phyloP scores from a whole-genome alignment of 1,139 yeast genomes.

The Debaryomyces sp. region DNA sequence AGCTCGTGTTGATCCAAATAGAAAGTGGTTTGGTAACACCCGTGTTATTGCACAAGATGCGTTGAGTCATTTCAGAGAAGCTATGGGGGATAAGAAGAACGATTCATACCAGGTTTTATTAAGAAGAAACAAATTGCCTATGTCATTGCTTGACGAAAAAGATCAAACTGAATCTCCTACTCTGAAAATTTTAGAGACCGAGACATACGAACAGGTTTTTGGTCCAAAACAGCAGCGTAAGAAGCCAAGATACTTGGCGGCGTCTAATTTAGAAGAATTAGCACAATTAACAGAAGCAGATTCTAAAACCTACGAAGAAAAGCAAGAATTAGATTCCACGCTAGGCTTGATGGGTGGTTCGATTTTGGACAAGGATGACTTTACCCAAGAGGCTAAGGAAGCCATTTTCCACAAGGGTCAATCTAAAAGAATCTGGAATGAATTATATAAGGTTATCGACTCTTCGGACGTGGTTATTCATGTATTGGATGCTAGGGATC shows the following conservation, averaged over 20 bases:
- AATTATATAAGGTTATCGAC: slow-evolving; percentile 92
- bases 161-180: slow-evolving; percentile 74
- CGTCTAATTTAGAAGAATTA: slow-evolving; percentile 78
- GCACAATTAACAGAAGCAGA: slow-evolving; percentile 65
- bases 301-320: slow-evolving; percentile 66
- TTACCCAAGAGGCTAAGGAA: slow-evolving; percentile 89
- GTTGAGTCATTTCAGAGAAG: slow-evolving; percentile 88
- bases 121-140: slow-evolving; percentile 89
- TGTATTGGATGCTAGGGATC: slow-evolving; percentile 96
- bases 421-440: slow-evolving; percentile 98
- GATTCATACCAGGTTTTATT: slow-evolving; percentile 88
- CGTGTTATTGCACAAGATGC: slow-evolving; percentile 98
- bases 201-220: slow-evolving; percentile 77
- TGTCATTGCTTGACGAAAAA: slow-evolving; percentile 90
- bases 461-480: slow-evolving; percentile 96
- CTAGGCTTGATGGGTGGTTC: slow-evolving; percentile 77
- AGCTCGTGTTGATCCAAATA: slow-evolving; percentile 94
- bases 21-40: slow-evolving; percentile 97
- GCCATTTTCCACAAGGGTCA: slow-evolving; percentile 96
- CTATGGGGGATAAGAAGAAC: slow-evolving; percentile 82
- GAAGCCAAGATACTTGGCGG: slow-evolving; percentile 76
- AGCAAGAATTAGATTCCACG: slow-evolving; percentile 72
- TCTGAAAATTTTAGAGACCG: slow-evolving; percentile 84
- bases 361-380: slow-evolving; percentile 71
- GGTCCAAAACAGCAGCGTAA: slow-evolving; percentile 96